phyloP scores from a whole-genome alignment of 2,329 filamentous ascomycete species.

The Ambrosiella xylebori region DNA sequence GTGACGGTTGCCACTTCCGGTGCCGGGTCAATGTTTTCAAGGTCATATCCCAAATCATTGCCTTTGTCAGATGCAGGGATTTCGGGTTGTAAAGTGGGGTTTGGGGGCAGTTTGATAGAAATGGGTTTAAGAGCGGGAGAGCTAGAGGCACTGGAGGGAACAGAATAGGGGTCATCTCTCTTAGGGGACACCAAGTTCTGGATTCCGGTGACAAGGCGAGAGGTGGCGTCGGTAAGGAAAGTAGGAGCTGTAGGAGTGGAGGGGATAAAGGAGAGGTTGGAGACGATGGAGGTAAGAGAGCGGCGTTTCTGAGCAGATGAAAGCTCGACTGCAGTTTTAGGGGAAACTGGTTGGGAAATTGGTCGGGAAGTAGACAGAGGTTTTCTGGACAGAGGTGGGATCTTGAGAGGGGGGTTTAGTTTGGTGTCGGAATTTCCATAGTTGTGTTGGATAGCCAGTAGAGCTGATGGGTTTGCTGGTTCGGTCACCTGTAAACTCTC shows the following conservation, averaged over 20 bases:
- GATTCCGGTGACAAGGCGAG: not conserved
- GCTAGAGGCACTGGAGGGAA: not conserved
- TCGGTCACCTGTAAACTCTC: too few relatives aligned
- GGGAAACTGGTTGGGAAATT: not conserved
- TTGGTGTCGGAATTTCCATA: too few relatives aligned
- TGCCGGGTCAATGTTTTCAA: not conserved
- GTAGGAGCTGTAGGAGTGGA: not conserved
- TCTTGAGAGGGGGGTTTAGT: too few relatives aligned
- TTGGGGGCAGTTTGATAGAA: not conserved
- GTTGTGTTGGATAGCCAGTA: too few relatives aligned
- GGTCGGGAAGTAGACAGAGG: too few relatives aligned
- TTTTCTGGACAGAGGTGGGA: too few relatives aligned
- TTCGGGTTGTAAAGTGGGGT: not conserved
- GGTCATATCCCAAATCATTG: too few relatives aligned
- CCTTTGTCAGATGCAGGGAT: not conserved
- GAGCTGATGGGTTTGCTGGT: too few relatives aligned
- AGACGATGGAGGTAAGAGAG: not conserved
- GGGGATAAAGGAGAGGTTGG: not conserved
- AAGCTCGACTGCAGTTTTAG: not conserved
- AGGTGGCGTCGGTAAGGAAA: not conserved
- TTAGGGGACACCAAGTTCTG: not conserved
- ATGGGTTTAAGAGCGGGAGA: not conserved
- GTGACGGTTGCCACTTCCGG: not conserved
- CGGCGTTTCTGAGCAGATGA: not conserved
- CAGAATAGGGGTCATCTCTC: not conserved